A percentile compares a stretch with the other conserved stretches of the same genome.
Evolutionary conservation across 805 yeast species (phyloP).

Genomic region (Myxozyma mucilagina): DNA sequence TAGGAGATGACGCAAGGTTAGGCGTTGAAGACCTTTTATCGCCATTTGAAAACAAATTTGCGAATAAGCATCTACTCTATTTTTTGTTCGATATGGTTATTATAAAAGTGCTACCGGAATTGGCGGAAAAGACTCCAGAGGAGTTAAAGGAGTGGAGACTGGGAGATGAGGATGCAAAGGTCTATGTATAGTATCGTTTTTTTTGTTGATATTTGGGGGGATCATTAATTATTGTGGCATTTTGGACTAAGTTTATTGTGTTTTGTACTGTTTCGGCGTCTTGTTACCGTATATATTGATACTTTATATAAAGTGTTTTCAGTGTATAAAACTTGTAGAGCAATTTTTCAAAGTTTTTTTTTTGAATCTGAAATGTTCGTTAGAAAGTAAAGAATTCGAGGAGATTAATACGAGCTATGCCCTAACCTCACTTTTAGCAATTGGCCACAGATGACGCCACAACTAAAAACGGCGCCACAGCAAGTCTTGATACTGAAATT

Average conservation of each 20-base stretch:
- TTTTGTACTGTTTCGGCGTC: not conserved
- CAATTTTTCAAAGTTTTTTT: too few species aligned
- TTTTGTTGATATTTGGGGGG: not conserved
- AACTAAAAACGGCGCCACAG: too few species aligned
- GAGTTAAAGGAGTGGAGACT: constrained; percentile 31
- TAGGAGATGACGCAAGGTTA: constrained; percentile 30
- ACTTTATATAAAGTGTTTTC: not conserved
- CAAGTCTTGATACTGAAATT: too few species aligned
- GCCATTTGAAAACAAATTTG: constrained; percentile 34
- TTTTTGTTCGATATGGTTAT: constrained; percentile 37
- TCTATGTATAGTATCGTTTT: not conserved
- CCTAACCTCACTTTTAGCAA: too few species aligned
- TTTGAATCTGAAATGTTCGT: not conserved
- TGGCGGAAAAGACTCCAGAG: constrained; percentile 34
- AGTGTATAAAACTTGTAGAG: too few species aligned
- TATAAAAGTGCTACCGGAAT: constrained; percentile 36
- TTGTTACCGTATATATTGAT: not conserved
- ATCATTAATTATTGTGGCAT: not conserved
- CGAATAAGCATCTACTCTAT: constrained; percentile 39
- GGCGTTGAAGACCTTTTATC: constrained; percentile 35
- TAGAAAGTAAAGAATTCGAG: too few species aligned
- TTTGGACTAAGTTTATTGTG: not conserved
- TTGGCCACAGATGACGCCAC: too few species aligned
- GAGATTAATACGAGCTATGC: too few species aligned
- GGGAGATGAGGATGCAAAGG: constrained; percentile 24